Evolutionary conservation across 306 rosid species (phyloP), one percentile per base, ranked within the genome.

Genomic region (Spatholobus suberectus): DNA sequence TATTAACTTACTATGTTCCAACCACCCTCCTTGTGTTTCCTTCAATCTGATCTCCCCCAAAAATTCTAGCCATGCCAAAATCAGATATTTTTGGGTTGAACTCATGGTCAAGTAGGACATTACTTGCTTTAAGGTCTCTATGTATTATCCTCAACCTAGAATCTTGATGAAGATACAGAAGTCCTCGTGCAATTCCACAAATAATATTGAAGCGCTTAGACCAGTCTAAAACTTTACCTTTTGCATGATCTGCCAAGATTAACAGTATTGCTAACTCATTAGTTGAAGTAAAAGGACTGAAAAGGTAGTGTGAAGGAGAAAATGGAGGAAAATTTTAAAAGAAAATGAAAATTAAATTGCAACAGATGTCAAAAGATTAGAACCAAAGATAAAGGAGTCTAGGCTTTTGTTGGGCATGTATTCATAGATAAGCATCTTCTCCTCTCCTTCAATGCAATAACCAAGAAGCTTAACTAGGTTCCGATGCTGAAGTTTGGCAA

Each of bases 91-190:
- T 84, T 5, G 84, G 84, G 11, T 74, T 84, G 32, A 84, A 74
- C 21, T 84, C 78, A 8, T 8, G 51, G 17, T 84, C 87, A 66
- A 84, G 78, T 44, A 84, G 52, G 8, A 84, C 43, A 74, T 84
- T 84, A 24, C 84, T 74, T 32, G 74, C 84, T 67, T 84, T 84
- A 24, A 84, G 87, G 32, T 84, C 81, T 57, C 87, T 79, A 4
- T 84, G 84, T 73, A 84, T 74, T n/a, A 84, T 84, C 29, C 87
- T 79, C 38, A 84, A 55, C 5, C 87, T 79, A 17, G 87, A 84
- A 68, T 84, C 87, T 79, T 84, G 84, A 73, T 91, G 93, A 55
- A 91, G 96, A 82, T 91, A 91, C 4, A 91, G 40, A 37, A 90
- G 90, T 29, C 96, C 92, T 14, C 90, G 83, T 0, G 89, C 90